These are phyloP conservation scores for Tetrahymena borealis DNA, from an alignment of 73 alveolate genomes.

Conservation along the genomic window DNA sequence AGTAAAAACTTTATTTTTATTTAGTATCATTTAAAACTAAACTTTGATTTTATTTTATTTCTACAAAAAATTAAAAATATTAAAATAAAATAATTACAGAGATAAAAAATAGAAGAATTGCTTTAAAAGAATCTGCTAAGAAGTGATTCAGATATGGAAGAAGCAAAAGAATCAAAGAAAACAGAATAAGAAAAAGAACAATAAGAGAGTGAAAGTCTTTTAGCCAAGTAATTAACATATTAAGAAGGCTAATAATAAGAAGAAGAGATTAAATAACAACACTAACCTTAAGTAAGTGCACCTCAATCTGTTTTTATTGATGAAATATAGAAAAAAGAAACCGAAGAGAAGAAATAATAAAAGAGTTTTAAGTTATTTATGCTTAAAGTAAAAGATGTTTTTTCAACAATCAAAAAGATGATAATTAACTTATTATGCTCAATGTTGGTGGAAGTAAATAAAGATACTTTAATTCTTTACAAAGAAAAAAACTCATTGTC, in stretches of 20 bases:
- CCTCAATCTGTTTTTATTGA: background rate
- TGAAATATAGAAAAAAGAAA: background rate
- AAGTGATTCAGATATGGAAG: too few relatives aligned
- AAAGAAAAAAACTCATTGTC: constrained; percentile 3
- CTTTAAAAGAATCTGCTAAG: too few relatives aligned
- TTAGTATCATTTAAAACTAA: background rate
- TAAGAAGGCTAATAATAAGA: background rate
- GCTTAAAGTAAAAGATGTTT: background rate
- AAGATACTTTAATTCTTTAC: background rate
- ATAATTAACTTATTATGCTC: background rate
- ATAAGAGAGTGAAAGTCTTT: background rate
- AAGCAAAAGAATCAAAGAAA: background rate
- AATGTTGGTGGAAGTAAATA: background rate
- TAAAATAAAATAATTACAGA: too few relatives aligned
- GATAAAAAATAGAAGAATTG: too few relatives aligned
- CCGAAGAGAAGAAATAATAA: background rate
- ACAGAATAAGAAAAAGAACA: background rate
- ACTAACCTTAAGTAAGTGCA: background rate
- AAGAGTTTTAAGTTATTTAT: background rate
- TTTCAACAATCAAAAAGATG: background rate
- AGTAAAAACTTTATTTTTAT: background rate
- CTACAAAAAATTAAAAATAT: too few relatives aligned
- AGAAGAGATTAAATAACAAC: background rate
- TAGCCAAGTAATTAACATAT: background rate
- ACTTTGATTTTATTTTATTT: too few relatives aligned